phyloP scores from a whole-genome alignment of 2,329 filamentous ascomycete species.

The Hysterium pulicare region DNA sequence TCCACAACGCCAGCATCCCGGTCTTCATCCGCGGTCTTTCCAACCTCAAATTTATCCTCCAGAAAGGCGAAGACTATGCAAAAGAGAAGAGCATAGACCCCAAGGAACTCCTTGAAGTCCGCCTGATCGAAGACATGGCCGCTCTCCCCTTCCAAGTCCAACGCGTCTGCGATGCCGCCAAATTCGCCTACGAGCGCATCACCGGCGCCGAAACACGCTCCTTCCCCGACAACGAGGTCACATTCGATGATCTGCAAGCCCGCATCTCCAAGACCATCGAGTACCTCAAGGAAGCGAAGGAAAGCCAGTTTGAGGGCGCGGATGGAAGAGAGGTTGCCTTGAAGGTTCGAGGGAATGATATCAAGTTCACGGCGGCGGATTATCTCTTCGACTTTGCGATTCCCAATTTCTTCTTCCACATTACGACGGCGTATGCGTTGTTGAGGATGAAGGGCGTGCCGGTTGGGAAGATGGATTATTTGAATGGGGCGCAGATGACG shows the following conservation, averaged over 20 bases:
- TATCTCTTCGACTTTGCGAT: constrained; percentile 51
- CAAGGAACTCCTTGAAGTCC: constrained; percentile 38
- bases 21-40: constrained; percentile 44
- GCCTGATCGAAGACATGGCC: constrained; percentile 50
- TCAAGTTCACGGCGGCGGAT: constrained; percentile 40
- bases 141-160: constrained; percentile 50
- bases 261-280: constrained; percentile 48
- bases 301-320: constrained; percentile 42
- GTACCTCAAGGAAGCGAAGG: constrained; percentile 45
- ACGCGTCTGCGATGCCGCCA: constrained; percentile 41
- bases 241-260: constrained; percentile 48
- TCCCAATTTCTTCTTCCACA: constrained; percentile 65
- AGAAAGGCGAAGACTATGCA: constrained; percentile 43
- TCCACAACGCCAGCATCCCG: constrained; percentile 39
- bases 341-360: constrained; percentile 27
- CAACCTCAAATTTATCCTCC: constrained; percentile 42
- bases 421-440: constrained; percentile 58
- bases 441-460: constrained; percentile 59
- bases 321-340: constrained; percentile 42
- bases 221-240: constrained; percentile 45
- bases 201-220: constrained; percentile 30
- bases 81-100: constrained; percentile 36
- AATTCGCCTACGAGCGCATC: constrained; percentile 39
- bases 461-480: constrained; percentile 60
- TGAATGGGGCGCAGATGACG: constrained; percentile 31